A percentile compares a stretch with the other conserved stretches of the same genome.
Conservation (phyloP, 345 rosid species). For the Cardamine resedifolia region DNA sequence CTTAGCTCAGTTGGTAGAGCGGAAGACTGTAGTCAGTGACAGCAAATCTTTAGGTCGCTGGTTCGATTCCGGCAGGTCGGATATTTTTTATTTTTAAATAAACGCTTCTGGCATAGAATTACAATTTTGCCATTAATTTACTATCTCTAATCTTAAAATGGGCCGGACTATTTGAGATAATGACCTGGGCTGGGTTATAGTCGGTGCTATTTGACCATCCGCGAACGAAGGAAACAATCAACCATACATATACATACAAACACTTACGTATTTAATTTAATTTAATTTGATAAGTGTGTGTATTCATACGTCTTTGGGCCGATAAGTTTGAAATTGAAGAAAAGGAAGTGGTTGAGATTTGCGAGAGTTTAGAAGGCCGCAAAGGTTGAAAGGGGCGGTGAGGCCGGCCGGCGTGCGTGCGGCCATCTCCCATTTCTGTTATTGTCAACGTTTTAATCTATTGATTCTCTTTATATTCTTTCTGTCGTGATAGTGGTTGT, state of each 20-base stretch:
- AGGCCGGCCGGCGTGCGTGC: constrained; percentile 37
- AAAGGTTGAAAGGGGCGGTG: constrained; percentile 37
- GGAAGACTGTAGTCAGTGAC: constrained; percentile 91
- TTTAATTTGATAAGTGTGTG: neutral
- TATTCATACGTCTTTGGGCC: constrained; percentile 30
- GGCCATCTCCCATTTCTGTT: constrained; percentile 15
- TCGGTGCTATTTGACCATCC: constrained; percentile 9
- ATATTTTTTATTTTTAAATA: neutral
- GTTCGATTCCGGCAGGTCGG: too few relatives aligned
- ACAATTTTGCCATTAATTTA: neutral
- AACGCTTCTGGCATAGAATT: neutral
- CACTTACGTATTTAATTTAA: neutral
- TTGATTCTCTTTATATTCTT: neutral
- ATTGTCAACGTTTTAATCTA: constrained; percentile 14
- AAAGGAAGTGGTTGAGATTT: constrained; percentile 26
- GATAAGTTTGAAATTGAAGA: constrained; percentile 27
- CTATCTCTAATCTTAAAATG: neutral
- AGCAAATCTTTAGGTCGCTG: constrained; percentile 37
- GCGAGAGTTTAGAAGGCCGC: constrained; percentile 39
- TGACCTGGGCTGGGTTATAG: neutral
- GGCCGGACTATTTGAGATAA: neutral
- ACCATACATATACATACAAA: neutral
- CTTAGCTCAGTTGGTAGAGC: constrained; percentile 99
- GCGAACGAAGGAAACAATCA: neutral
- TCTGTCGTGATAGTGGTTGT: constrained; percentile 11